Evolutionary conservation across 441 rosid genomes (phyloP), one percentile per base, ranked within the genome.

Genomic region (Eruca vesicaria): DNA sequence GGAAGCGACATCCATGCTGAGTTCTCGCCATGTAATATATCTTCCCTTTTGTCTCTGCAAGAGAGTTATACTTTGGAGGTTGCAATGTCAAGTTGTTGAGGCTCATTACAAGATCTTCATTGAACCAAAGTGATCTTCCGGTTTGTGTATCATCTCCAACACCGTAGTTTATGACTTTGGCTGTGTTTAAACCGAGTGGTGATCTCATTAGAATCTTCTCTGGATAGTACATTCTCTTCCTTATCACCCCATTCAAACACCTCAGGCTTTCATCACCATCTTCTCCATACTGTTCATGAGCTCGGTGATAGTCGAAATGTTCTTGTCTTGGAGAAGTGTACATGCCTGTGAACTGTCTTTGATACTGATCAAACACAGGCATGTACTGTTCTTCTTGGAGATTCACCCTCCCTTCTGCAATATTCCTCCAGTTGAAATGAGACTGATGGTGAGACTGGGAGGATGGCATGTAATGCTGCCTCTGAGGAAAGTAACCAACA

Each of bases 1-100:
- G 71, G 81, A 87, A 86, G 50, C 92, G 88, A 77, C 97, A 89
- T 7, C 98, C 98, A 63, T 89, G 85, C 72, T 93, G 97, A 78
- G 90, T 94, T 77, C 89, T 93, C 0, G 97, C 93, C 90, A 92
- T 81, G 77, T 83, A 80, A 79, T 83, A 87, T 71, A 90, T 88
- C 81, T 73, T 88, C 70, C 88, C 89, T 15, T 73, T 84, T 32
- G 79, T 81, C 68, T 88, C 98, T 72, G 87, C 92, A 48, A 85
- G 70, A 35, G 87, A 80, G 76, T 63, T 81, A 65, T 79, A 89
- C 76, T 83, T 86, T 73, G 63, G 86, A 82, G 83, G 77, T 65
- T 76, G 90, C 58, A 87, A 64, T 82, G 83, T 74, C 18, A 78
- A 35, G 78, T 85, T 82, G 36, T 81, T 85, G 72, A 82, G 68